Conservation (phyloP, 176 grass and related monocot species). For the Ensete glaucum region DNA sequence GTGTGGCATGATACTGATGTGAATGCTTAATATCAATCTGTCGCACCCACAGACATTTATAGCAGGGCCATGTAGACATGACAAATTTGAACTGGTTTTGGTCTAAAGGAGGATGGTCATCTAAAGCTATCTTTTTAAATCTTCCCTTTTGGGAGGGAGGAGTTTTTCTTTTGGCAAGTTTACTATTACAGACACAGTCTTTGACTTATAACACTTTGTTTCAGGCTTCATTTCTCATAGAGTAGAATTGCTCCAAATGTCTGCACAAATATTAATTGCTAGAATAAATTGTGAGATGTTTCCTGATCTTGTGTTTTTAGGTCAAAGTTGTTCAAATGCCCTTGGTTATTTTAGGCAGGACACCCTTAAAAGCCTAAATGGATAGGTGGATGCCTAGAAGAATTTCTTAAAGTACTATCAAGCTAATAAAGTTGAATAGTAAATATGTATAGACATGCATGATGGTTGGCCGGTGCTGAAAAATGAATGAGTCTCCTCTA, state of each 20-base stretch:
- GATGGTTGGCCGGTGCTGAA: background rate
- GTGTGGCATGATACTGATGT: background rate
- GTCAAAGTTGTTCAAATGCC: background rate
- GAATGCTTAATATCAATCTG: background rate
- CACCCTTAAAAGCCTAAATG: background rate
- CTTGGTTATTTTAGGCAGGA: no score
- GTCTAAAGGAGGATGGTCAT: background rate
- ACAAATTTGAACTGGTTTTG: background rate
- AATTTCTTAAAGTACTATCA: background rate
- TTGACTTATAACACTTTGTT: background rate
- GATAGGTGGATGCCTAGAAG: background rate
- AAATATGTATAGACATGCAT: conserved; percentile 8
- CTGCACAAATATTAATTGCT: no score
- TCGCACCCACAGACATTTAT: background rate
- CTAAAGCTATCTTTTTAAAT: background rate
- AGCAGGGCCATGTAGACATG: background rate
- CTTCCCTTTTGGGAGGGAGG: background rate
- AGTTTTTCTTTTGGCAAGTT: background rate
- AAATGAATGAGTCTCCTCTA: background rate
- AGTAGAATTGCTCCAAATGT: no score
- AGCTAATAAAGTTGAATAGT: background rate
- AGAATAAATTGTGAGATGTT: no score
- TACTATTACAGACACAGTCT: background rate
- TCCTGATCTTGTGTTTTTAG: background rate
- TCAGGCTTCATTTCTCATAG: no score